These are phyloP conservation scores for Fragaria ananassa DNA, from an alignment of 306 rosid genomes.

Conservation along the genomic window DNA sequence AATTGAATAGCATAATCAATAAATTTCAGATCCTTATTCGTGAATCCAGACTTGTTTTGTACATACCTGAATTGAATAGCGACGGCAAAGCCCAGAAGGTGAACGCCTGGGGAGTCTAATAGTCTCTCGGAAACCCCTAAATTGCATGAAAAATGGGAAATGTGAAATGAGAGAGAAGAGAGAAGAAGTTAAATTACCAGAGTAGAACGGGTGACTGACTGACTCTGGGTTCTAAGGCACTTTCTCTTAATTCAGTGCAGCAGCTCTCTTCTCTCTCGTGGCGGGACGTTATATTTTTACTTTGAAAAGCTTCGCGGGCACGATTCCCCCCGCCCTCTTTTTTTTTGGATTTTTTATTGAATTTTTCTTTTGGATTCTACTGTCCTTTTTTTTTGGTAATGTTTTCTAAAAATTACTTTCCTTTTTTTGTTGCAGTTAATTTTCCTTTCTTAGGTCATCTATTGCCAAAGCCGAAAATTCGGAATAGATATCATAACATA, in stretches of 20 bases:
- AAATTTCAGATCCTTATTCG: not conserved
- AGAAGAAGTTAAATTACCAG: not conserved
- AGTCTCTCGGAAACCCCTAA: not conserved
- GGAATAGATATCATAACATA: too few relatives aligned
- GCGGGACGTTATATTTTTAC: not conserved
- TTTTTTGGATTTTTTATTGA: not conserved
- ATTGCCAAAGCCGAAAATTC: too few relatives aligned
- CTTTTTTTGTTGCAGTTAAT: too few relatives aligned
- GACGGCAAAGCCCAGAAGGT: not conserved
- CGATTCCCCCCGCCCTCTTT: not conserved
- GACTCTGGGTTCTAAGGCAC: not conserved
- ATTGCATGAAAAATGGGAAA: not conserved
- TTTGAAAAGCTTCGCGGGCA: slow-evolving; percentile 2
- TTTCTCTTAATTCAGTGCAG: too few relatives aligned
- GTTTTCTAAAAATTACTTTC: too few relatives aligned
- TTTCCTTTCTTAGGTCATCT: too few relatives aligned
- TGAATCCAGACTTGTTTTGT: not conserved
- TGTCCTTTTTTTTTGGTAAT: not conserved
- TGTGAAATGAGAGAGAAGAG: not conserved
- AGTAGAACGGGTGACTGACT: not conserved
- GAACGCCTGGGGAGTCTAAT: not conserved
- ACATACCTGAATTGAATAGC: not conserved
- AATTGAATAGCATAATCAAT: not conserved
- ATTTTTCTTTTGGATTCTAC: not conserved
- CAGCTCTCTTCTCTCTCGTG: not conserved